Base-by-base conservation (phyloP, 257 asterid genomes). In the Orobanche coerulescens region DNA sequence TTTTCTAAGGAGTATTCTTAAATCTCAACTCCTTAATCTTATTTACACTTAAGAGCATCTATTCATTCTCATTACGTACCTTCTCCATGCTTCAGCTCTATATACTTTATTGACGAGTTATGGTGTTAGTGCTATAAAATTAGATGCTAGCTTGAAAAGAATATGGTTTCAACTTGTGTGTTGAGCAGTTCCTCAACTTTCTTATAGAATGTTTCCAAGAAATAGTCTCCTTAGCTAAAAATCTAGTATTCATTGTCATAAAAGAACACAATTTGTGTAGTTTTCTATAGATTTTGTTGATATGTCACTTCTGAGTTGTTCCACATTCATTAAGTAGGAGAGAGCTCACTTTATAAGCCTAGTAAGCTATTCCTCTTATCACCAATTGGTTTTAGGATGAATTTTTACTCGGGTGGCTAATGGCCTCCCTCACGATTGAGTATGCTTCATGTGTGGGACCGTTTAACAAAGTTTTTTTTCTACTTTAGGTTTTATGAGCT, bases 101-200 rank as follows among this genome's bases (percentile, higher is more conserved):
- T 33, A 14, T 46, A 46, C 18, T 30, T 37, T 57, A 26, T 62
- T 39, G 28, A 18, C 50, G 28, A 55, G 59, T 49, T 7, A 12
- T 50, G 68, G 46, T 42, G 43, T 57, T 33, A 16, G 64, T 34
- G 37, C 39, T 31, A 19, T 31, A 34, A 52, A 42, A 20, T 37
- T 28, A 20, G 7, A 48, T 58, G 51, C 62, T 39, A 28, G 67
- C 23, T 2, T 40, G 53, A 39, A 6, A 34, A 8, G 23, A 54
- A 39, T 59, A 18, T 70, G 52, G 61, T 58, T 58, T 47, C 3
- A 25, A 30, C 12, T 28, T 26, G 20, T 68, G 22, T 49, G 37
- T 59, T 24, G 11, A 31, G 46, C 33, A 58, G 72, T 51, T 51
- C 10, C 44, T 6, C 40, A 56, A 31, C 58, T 49, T 51, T 51